Conservation (phyloP, 371 early-diverging fungal genomes). For the Mucor saturninus region DNA sequence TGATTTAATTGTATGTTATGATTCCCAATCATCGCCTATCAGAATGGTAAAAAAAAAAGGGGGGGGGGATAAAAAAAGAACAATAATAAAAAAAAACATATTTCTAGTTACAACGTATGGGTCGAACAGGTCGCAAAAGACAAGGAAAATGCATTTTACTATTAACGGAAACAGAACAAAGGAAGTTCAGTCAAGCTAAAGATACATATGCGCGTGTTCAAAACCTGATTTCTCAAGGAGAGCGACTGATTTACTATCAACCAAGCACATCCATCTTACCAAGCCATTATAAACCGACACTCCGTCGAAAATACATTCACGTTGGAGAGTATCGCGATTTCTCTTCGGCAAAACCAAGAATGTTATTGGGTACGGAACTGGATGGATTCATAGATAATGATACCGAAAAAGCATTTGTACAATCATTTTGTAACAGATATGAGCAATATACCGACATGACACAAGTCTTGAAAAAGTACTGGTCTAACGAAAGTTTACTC, state of each 20-base stretch:
- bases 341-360: no score
- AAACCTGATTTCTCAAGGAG: conserved; percentile 37
- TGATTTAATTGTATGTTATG: conserved; percentile 92
- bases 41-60: conserved; percentile 64
- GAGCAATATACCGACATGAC: conserved; percentile 11
- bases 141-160: conserved; percentile 84
- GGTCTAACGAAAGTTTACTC: conserved; percentile 18
- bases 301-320: conserved; percentile 30
- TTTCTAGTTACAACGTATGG: conserved; percentile 87
- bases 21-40: conserved; percentile 83
- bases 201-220: conserved; percentile 67
- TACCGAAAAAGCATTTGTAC: conserved; percentile 2
- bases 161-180: conserved; percentile 83
- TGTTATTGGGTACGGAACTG: conserved; percentile 14
- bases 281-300: conserved; percentile 46
- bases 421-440: neutral
- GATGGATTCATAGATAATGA: conserved; percentile 11
- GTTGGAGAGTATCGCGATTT: no score
- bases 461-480: conserved; percentile 20
- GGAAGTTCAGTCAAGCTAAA: conserved; percentile 66
- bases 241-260: conserved; percentile 22
- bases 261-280: conserved; percentile 55
- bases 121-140: conserved; percentile 93
- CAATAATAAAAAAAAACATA: neutral
- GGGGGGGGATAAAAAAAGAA: neutral